Conservation (phyloP, 192 early-diverging fungal genomes). For the Rhizophagus sp. region DNA sequence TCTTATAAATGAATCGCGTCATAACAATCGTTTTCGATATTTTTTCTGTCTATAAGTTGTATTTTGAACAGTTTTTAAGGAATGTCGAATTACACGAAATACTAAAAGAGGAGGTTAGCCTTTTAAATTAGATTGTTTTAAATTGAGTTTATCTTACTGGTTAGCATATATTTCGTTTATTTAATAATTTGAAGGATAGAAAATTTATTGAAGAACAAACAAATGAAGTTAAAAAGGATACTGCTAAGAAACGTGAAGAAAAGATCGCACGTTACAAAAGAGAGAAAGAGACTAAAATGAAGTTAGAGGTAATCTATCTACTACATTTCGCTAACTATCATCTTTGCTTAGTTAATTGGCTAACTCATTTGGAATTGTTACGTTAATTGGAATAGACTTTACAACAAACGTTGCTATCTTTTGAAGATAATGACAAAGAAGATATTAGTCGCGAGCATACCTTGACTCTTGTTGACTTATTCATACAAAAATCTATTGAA, state of each 20-base stretch:
- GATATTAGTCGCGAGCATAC: conserved; percentile 77
- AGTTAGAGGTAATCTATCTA: conserved; percentile 43
- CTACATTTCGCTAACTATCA: background rate
- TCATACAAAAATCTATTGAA: conserved; percentile 72
- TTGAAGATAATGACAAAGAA: conserved; percentile 53
- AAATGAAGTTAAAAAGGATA: conserved; percentile 43
- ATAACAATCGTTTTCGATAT: background rate
- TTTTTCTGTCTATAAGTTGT: conserved; percentile 30
- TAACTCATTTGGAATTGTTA: background rate
- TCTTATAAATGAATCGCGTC: background rate
- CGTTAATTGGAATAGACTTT: conserved; percentile 26
- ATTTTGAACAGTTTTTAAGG: conserved; percentile 42
- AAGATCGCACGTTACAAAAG: conserved; percentile 79
- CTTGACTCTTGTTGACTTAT: conserved; percentile 70
- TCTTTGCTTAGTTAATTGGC: background rate
- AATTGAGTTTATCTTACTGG: conserved; percentile 26
- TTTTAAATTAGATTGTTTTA: conserved; percentile 30
- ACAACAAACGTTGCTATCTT: conserved; percentile 36
- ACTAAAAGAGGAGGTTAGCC: conserved; percentile 27
- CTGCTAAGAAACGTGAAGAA: conserved; percentile 58
- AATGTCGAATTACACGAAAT: conserved; percentile 42
- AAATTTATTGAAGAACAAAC: conserved; percentile 46
- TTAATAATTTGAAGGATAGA: conserved; percentile 38
- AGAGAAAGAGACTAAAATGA: conserved; percentile 69
- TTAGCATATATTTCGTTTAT: conserved; percentile 35